Evolutionary conservation across 1,284 basidiomycete genomes (phyloP).

Genomic region (Trichosporon sp.): DNA sequence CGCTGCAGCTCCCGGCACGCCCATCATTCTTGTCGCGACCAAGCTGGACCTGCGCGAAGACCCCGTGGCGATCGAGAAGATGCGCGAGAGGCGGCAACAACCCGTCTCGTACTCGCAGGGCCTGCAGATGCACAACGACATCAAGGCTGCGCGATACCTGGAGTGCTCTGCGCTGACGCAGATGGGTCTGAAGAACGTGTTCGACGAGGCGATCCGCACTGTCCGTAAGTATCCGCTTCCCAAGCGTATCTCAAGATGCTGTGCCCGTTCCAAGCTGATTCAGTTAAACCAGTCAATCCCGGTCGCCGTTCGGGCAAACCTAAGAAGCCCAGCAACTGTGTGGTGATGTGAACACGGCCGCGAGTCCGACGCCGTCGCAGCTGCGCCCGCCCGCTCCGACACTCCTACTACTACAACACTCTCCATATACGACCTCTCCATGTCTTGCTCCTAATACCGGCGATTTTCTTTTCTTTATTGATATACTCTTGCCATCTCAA

Average conservation of each 20-base stretch:
- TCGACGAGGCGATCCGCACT: slow-evolving; percentile 87
- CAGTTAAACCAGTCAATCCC: slow-evolving; percentile 37
- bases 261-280: not conserved
- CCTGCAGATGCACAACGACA: slow-evolving; percentile 84
- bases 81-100: slow-evolving; percentile 90
- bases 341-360: slow-evolving; percentile 38
- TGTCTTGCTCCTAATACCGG: not conserved
- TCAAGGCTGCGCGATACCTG: slow-evolving; percentile 53
- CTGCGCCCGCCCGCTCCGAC: no score
- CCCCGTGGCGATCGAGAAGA: slow-evolving; percentile 79
- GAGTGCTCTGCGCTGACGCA: slow-evolving; percentile 75
- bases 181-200: slow-evolving; percentile 93
- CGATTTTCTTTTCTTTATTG: not conserved
- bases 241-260: not conserved
- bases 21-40: slow-evolving; percentile 92
- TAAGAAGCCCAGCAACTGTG: slow-evolving; percentile 37
- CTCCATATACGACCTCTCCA: not conserved
- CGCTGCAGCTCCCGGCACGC: slow-evolving; percentile 84
- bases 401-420: not conserved
- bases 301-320: slow-evolving; percentile 42
- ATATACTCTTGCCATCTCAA: slow-evolving; percentile 1
- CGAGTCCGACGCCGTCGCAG: not conserved
- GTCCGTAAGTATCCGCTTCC: slow-evolving; percentile 58
- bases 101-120: slow-evolving; percentile 84
- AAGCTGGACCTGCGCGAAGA: slow-evolving; percentile 98